These are phyloP conservation scores for Scutellaria minor DNA, from an alignment of 257 asterid genomes.

Conservation along the genomic window DNA sequence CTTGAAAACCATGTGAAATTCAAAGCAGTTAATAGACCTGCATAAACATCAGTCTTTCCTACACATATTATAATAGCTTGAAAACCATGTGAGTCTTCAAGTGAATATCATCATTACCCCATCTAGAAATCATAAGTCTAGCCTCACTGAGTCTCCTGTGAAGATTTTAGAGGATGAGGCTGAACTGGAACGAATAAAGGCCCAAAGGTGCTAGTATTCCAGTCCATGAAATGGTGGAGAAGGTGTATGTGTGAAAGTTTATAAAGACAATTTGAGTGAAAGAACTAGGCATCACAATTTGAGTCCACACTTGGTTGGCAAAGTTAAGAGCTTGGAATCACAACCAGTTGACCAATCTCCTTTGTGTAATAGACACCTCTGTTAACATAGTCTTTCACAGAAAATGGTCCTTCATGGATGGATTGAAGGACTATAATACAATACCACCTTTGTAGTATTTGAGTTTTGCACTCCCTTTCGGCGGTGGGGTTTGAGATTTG, in stretches of 20 bases:
- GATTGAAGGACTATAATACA: not conserved
- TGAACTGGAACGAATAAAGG: not conserved
- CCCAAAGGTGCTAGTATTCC: not conserved
- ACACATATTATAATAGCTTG: not conserved
- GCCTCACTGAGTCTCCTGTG: not conserved
- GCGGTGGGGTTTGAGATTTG: not conserved
- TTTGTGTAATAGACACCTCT: not conserved
- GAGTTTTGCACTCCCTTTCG: not conserved
- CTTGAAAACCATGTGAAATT: not conserved
- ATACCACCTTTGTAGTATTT: not conserved
- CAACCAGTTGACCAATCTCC: not conserved
- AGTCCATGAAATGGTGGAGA: not conserved
- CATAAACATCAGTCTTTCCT: not conserved
- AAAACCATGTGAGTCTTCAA: not conserved
- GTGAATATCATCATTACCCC: no score
- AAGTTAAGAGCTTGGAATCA: no score
- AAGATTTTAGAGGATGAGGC: conserved; percentile 8
- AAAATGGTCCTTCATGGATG: not conserved
- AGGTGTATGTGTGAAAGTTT: not conserved
- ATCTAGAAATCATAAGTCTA: no score
- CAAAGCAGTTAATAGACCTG: no score
- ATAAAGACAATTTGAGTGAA: no score
- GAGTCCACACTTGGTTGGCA: no score
- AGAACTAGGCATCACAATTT: no score
- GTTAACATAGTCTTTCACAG: not conserved